Conservation (phyloP, 1,284 basidiomycete species). For the Anthracocystis panici-leucophaei region DNA sequence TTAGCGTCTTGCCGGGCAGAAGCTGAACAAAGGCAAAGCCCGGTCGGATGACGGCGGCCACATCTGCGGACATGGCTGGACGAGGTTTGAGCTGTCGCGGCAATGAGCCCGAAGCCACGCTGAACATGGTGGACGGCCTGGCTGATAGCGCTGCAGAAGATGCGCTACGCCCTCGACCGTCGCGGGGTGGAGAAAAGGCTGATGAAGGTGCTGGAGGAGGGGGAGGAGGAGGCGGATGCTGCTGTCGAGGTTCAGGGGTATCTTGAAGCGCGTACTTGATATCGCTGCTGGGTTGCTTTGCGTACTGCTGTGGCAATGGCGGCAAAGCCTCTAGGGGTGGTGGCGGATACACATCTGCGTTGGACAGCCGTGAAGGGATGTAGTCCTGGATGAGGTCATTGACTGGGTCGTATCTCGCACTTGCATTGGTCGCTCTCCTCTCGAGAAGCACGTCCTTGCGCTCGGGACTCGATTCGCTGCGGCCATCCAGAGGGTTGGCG, state of each 20-base stretch:
- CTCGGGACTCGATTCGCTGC: slow-evolving; percentile 14
- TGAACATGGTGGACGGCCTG: slow-evolving; percentile 42
- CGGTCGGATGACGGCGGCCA: slow-evolving; percentile 67
- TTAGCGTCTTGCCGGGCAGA: slow-evolving; percentile 81
- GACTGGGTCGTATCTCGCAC: slow-evolving; percentile 54
- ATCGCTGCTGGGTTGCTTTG: slow-evolving; percentile 9
- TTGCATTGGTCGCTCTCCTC: slow-evolving; percentile 36
- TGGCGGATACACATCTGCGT: slow-evolving; percentile 39
- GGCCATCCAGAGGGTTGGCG: slow-evolving; percentile 21
- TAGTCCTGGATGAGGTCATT: slow-evolving; percentile 57
- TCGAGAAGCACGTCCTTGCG: slow-evolving; percentile 11
- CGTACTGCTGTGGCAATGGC: slow-evolving; percentile 28
- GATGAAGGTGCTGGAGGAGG: slow-evolving; percentile 7
- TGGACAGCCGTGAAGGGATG: slow-evolving; percentile 26
- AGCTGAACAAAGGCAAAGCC: slow-evolving; percentile 83
- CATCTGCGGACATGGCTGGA: slow-evolving; percentile 60
- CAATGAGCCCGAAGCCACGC: slow-evolving; percentile 19
- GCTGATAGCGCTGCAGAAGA: slow-evolving; percentile 22
- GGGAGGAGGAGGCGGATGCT: not conserved
- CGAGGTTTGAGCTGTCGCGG: slow-evolving; percentile 40
- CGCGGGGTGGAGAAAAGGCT: slow-evolving; percentile 9
- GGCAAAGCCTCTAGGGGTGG: slow-evolving; percentile 28
- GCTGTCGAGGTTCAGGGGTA: slow-evolving; percentile 11
- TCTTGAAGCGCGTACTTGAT: slow-evolving; percentile 34
- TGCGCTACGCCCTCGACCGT: slow-evolving; percentile 17